These are phyloP conservation scores for Vanderwaltozyma polyspora DNA, from an alignment of 805 yeast genomes.

Conservation along the genomic window DNA sequence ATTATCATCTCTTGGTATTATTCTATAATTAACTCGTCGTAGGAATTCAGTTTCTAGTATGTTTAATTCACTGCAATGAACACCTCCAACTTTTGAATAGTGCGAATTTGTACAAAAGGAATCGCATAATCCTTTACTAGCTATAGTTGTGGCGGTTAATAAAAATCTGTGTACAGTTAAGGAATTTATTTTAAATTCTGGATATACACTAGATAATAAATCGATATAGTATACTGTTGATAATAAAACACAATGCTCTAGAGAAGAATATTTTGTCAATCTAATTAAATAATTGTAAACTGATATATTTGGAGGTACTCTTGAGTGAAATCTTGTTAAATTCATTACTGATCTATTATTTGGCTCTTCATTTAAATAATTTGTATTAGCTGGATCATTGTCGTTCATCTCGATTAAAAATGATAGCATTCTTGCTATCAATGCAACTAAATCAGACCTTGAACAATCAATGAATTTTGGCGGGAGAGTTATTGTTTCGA, in stretches of 20 bases:
- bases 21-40: slow-evolving; percentile 65
- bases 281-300: slow-evolving; percentile 66
- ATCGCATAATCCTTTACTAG: slow-evolving; percentile 85
- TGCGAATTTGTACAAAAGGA: slow-evolving; percentile 88
- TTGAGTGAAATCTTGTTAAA: slow-evolving; percentile 84
- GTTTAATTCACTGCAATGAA: slow-evolving; percentile 71
- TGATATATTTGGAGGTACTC: slow-evolving; percentile 84
- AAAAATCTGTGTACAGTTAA: slow-evolving; percentile 89
- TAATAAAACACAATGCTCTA: slow-evolving; percentile 73
- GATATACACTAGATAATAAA: slow-evolving; percentile 63
- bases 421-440: slow-evolving; percentile 71
- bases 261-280: slow-evolving; percentile 69
- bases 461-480: slow-evolving; percentile 50
- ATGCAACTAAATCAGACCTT: slow-evolving; percentile 53
- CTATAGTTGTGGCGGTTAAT: slow-evolving; percentile 81
- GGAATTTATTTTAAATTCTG: slow-evolving; percentile 74
- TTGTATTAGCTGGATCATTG: slow-evolving; percentile 4
- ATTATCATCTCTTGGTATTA: slow-evolving; percentile 44
- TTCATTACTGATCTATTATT: slow-evolving; percentile 8
- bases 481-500: slow-evolving; percentile 22
- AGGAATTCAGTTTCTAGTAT: slow-evolving; percentile 82
- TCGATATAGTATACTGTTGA: slow-evolving; percentile 87
- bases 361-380: slow-evolving; percentile 29
- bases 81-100: slow-evolving; percentile 94
- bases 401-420: slow-evolving; percentile 72